Evolutionary conservation across 768 basidiomycete species (phyloP).

Genomic region (Lactarius vividus): DNA sequence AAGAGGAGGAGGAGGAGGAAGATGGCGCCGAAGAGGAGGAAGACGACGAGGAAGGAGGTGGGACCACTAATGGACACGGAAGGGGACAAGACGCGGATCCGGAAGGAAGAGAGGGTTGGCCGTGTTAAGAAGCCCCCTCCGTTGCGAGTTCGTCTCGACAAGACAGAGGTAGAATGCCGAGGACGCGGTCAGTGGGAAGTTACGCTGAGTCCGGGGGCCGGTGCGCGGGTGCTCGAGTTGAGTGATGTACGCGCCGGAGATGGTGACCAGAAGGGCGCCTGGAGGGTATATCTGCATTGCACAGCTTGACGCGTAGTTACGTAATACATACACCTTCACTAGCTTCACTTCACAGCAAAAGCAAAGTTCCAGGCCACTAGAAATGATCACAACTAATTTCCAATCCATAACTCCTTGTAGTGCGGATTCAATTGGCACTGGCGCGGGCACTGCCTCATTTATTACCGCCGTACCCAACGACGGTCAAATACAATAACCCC

Average conservation of each 20-base stretch:
- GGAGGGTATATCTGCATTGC: slow-evolving; percentile 22
- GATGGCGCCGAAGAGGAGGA: slow-evolving; percentile 39
- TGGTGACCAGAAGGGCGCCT: slow-evolving; percentile 14
- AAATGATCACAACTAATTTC: no score
- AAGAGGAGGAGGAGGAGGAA: slow-evolving; percentile 41
- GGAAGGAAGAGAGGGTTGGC: slow-evolving; percentile 38
- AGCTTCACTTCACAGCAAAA: no score
- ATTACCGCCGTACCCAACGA: no score
- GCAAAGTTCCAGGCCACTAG: no score
- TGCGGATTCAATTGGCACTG: no score
- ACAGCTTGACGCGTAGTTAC: slow-evolving; percentile 3
- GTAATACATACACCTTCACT: no score
- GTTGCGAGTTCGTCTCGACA: slow-evolving; percentile 60
- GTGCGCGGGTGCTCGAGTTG: slow-evolving; percentile 55
- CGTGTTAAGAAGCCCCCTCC: slow-evolving; percentile 28
- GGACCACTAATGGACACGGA: neutral
- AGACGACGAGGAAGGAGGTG: slow-evolving; percentile 35
- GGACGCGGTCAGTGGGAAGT: slow-evolving; percentile 58
- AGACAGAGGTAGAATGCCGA: slow-evolving; percentile 45
- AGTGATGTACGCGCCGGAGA: slow-evolving; percentile 39
- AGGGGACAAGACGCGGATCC: slow-evolving; percentile 24
- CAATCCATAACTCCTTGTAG: no score
- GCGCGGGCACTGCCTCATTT: no score
- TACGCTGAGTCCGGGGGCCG: slow-evolving; percentile 54
- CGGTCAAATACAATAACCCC: no score